phyloP scores from a whole-genome alignment of 2,329 filamentous ascomycete species.

The Penicillium expansum region DNA sequence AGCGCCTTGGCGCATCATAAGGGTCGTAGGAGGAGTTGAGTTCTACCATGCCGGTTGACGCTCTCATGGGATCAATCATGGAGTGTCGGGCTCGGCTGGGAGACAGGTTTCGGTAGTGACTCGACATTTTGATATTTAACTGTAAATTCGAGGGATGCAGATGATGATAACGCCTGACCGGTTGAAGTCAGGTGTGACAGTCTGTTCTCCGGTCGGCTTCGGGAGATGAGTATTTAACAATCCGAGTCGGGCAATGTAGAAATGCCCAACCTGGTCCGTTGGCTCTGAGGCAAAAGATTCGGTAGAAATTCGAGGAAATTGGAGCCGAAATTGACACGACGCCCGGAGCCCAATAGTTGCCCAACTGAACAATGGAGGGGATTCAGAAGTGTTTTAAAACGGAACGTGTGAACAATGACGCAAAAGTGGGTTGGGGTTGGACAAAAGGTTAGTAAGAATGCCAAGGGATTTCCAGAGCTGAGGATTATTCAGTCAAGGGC shows the following conservation, averaged over 20 bases:
- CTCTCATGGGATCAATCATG: slow-evolving; percentile 38
- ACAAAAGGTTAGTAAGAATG: slow-evolving; percentile 5
- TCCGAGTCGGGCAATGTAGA: not conserved
- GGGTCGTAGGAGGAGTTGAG: slow-evolving; percentile 35
- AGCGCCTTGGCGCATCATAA: slow-evolving; percentile 31
- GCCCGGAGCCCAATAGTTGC: slow-evolving; percentile 8
- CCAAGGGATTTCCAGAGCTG: not conserved
- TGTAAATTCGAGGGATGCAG: not conserved
- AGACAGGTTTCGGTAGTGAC: slow-evolving; percentile 36
- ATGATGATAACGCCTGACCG: not conserved
- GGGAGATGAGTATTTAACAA: not conserved
- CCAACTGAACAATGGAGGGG: slow-evolving; percentile 5
- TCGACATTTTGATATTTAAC: slow-evolving; percentile 28
- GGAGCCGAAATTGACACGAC: not conserved
- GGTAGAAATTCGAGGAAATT: not conserved
- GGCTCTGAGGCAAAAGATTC: not conserved
- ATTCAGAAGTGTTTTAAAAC: not conserved
- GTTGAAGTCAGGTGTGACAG: not conserved
- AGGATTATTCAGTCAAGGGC: not conserved
- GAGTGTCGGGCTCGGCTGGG: slow-evolving; percentile 30
- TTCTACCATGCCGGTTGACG: slow-evolving; percentile 42
- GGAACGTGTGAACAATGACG: slow-evolving; percentile 9
- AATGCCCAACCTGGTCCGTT: slow-evolving; percentile 3
- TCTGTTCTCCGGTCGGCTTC: not conserved
- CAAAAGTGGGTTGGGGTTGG: slow-evolving; percentile 6